A percentile compares a stretch with the other conserved stretches of the same genome.
Conservation (phyloP, 495 filamentous ascomycete species). For the Filosporella fistucella region DNA sequence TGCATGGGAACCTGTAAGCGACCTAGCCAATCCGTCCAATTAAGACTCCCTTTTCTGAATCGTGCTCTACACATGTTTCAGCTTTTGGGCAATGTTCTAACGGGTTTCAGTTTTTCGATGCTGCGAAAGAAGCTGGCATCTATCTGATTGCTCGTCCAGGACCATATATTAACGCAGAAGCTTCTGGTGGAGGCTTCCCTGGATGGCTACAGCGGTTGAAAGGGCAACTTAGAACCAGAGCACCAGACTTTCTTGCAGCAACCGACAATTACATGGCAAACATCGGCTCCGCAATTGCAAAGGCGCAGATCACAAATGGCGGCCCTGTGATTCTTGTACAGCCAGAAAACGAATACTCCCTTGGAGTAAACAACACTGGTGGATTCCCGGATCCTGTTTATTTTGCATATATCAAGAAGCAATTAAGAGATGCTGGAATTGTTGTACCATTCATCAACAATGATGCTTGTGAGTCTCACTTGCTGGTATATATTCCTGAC, state of each 20-base stretch:
- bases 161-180: conserved; percentile 54
- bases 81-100: too few species aligned
- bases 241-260: conserved; percentile 57
- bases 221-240: conserved; percentile 53
- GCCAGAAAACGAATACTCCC: conserved; percentile 73
- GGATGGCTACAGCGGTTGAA: conserved; percentile 55
- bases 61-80: too few species aligned
- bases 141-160: conserved; percentile 58
- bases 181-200: conserved; percentile 50
- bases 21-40: too few species aligned
- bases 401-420: conserved; percentile 65
- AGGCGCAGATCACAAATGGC: conserved; percentile 73
- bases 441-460: conserved; percentile 75
- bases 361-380: conserved; percentile 17
- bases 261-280: conserved; percentile 57
- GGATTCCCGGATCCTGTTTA: conserved; percentile 57
- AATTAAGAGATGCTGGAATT: conserved; percentile 62
- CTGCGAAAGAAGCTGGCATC: conserved; percentile 62
- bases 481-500: not conserved
- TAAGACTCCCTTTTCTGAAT: too few species aligned
- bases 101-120: conserved; percentile 79
- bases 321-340: conserved; percentile 75
- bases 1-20: conserved; percentile 53
- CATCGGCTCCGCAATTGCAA: conserved; percentile 60
- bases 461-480: conserved; percentile 45